Evolutionary conservation across 345 rosid species (phyloP).

Genomic region (Gynandropsis gynandra): DNA sequence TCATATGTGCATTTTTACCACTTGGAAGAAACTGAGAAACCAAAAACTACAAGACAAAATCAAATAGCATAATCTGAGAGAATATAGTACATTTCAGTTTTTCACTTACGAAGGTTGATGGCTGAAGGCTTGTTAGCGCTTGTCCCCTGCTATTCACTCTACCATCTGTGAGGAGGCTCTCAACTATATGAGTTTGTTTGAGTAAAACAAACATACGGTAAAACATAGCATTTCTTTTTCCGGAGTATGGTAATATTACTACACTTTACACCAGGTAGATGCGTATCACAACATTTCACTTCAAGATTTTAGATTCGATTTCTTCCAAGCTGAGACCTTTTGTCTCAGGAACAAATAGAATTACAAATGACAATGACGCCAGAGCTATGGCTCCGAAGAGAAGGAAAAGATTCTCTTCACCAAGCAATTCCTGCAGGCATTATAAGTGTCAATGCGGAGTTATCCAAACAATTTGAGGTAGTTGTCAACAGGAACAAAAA

Average conservation of each 20-base stretch:
- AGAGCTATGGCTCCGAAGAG: slow-evolving; percentile 76
- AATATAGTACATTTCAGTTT: not conserved
- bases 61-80: not conserved
- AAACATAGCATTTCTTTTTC: not conserved
- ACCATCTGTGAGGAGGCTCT: too few relatives aligned
- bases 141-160: not conserved
- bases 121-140: not conserved
- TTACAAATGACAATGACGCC: slow-evolving; percentile 50
- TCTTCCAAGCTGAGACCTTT: slow-evolving; percentile 97
- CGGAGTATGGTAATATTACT: not conserved
- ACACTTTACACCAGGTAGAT: not conserved
- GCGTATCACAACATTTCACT: slow-evolving; percentile 35
- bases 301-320: slow-evolving; percentile 73
- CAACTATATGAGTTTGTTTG: not conserved
- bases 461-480: slow-evolving; percentile 1
- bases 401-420: slow-evolving; percentile 84
- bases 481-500: not conserved
- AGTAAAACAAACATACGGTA: not conserved
- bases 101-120: slow-evolving; percentile 12
- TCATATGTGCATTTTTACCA: not conserved
- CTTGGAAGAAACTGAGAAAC: not conserved
- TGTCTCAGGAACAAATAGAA: slow-evolving; percentile 73
- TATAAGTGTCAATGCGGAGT: slow-evolving; percentile 18
- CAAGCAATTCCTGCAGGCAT: slow-evolving; percentile 64
- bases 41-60: not conserved